Base-by-base conservation (phyloP, 2,329 filamentous ascomycete genomes). In the Penicillium sp. region DNA sequence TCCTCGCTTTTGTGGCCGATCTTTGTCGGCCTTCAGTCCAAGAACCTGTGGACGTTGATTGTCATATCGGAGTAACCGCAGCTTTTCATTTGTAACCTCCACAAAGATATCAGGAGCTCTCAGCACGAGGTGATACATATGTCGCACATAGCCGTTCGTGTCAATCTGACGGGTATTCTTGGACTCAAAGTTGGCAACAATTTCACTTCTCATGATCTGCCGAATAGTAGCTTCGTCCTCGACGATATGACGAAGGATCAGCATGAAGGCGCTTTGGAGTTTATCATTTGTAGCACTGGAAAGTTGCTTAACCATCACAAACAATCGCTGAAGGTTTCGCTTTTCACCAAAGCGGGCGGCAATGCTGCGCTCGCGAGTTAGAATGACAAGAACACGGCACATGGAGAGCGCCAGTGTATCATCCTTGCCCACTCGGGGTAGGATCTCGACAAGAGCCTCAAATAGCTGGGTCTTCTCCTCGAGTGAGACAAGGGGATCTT, bases 291-390 rank as follows among this genome's bases (percentile, higher is more conserved):
- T 89, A 31, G 87, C 84, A 27, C 89, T 90, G 21, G 91, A 88
- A 58, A 97, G 84, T 73, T 97, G 93, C 73, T 95, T 96, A 57
- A 93, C 87, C 90, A 97, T 96, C 51, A 97, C 85, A 75, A 99
- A 97, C 23, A 99, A 80, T 29, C 91, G 85, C 70, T 94, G 90
- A 49, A 99, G 81, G 67, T 96, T 95, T 71, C 88, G 89, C 78
- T 92, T 96, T 71, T 96, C 89, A 6, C 91, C 90, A 47, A 97
- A 82, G 45, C 84, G 80, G 62, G 86, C 84, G 2, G 94, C 93
- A 60, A 95, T 82, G 15, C 85, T 80, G 50, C 91, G 88, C 59
- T 86, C 85, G 23, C 95, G 86, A 1, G 94, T 97, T 31, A 99
- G 80, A 60, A 97, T 92, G 31, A 96, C 90, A 35, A 99, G 78